These are phyloP conservation scores for Dactylonectria macrodidyma DNA, from an alignment of 2,329 filamentous ascomycete species.

Conservation along the genomic window DNA sequence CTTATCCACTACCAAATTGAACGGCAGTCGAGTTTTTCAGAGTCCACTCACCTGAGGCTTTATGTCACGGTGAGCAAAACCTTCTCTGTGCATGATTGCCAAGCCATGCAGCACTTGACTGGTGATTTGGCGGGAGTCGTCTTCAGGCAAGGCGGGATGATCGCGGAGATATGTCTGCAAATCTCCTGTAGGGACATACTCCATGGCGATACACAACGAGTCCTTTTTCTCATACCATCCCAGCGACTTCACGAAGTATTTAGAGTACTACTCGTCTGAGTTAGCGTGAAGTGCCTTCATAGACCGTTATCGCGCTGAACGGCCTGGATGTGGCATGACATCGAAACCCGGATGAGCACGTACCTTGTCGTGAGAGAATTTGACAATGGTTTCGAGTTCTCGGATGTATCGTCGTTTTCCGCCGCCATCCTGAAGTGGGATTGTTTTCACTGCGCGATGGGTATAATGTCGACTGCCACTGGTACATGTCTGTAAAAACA, in stretches of 20 bases:
- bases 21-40: not conserved
- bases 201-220: slow-evolving; percentile 44
- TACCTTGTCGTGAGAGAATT: slow-evolving; percentile 43
- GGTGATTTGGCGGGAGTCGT: slow-evolving; percentile 34
- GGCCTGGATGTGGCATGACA: not conserved
- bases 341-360: not conserved
- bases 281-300: not conserved
- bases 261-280: slow-evolving; percentile 31
- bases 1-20: not conserved
- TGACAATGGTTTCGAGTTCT: slow-evolving; percentile 43
- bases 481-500: slow-evolving; percentile 34
- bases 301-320: not conserved
- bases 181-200: slow-evolving; percentile 43
- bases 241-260: slow-evolving; percentile 43
- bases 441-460: slow-evolving; percentile 29
- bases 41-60: slow-evolving; percentile 37
- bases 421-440: not conserved
- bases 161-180: slow-evolving; percentile 36
- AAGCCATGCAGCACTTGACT: slow-evolving; percentile 40
- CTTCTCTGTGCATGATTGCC: slow-evolving; percentile 40
- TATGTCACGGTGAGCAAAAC: slow-evolving; percentile 43
- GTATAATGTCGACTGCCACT: slow-evolving; percentile 13
- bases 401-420: slow-evolving; percentile 28
- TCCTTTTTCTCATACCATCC: slow-evolving; percentile 42
- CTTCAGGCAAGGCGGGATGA: slow-evolving; percentile 30